Conservation (phyloP, 2,329 filamentous ascomycete genomes). For the Fusarium paranaense region DNA sequence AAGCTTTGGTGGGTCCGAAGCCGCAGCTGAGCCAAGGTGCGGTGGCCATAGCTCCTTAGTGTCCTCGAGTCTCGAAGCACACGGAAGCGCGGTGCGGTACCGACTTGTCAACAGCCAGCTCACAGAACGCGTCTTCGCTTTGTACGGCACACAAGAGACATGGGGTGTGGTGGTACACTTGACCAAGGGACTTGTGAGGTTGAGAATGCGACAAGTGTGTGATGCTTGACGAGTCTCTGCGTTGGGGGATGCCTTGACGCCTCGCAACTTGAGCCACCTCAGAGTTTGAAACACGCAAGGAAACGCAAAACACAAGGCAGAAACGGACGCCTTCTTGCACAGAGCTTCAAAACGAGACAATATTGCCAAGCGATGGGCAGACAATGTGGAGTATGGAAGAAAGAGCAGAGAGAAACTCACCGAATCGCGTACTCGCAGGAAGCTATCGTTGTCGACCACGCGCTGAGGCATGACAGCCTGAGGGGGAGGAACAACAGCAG, state of each 20-base stretch:
- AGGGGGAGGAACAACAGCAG: slow-evolving; percentile 31
- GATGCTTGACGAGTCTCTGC: background rate
- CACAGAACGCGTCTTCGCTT: background rate
- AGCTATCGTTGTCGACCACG: slow-evolving; percentile 77
- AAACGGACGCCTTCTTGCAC: background rate
- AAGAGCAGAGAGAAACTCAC: slow-evolving; percentile 65
- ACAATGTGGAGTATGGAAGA: slow-evolving; percentile 13
- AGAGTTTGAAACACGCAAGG: background rate
- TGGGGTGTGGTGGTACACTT: background rate
- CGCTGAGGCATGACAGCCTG: slow-evolving; percentile 44
- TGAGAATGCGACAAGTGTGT: background rate
- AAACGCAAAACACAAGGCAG: background rate
- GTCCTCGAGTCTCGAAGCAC: background rate
- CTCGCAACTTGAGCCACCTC: background rate
- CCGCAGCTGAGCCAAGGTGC: slow-evolving; percentile 11
- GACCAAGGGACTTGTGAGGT: background rate
- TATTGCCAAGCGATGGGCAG: background rate
- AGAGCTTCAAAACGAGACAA: background rate
- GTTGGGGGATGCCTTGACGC: background rate
- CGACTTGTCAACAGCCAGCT: slow-evolving; percentile 26
- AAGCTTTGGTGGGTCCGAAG: slow-evolving; percentile 26
- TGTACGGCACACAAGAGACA: background rate
- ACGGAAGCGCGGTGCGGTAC: slow-evolving; percentile 18
- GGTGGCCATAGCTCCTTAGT: slow-evolving; percentile 38
- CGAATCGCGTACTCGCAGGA: slow-evolving; percentile 82